Percentiles rank a stretch among this genome's conserved stretches.
phyloP scores from a whole-genome alignment of 768 basidiomycete species.

The Boletus subcaerulescens region DNA sequence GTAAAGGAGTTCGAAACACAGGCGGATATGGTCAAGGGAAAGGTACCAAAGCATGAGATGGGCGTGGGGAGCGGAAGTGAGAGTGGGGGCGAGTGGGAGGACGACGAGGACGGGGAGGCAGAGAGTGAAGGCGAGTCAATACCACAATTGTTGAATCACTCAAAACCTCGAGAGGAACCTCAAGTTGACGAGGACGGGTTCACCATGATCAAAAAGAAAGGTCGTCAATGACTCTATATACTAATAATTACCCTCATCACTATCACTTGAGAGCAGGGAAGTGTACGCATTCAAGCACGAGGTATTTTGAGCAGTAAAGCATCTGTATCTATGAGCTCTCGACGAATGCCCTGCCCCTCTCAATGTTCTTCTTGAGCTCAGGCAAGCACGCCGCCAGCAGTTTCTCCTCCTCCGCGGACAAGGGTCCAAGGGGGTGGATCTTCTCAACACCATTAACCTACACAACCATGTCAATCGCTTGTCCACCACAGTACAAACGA shows the following conservation, averaged over 20 bases:
- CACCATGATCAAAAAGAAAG: slow-evolving; percentile 67
- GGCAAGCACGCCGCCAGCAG: slow-evolving; percentile 85
- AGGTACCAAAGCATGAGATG: slow-evolving; percentile 49
- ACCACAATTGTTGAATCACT: slow-evolving; percentile 52
- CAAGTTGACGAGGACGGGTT: slow-evolving; percentile 94
- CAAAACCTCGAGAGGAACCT: slow-evolving; percentile 47
- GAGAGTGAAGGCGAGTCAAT: slow-evolving; percentile 47
- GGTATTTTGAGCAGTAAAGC: slow-evolving; percentile 19
- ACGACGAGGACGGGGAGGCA: slow-evolving; percentile 24
- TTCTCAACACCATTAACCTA: slow-evolving; percentile 86
- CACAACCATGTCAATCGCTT: slow-evolving; percentile 11
- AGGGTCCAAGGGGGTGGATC: slow-evolving; percentile 79
- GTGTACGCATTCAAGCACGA: slow-evolving; percentile 11
- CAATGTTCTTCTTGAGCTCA: slow-evolving; percentile 96
- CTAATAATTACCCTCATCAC: not conserved
- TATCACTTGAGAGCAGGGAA: not conserved
- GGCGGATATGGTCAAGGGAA: slow-evolving; percentile 57
- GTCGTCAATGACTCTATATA: slow-evolving; percentile 34
- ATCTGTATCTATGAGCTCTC: slow-evolving; percentile 36
- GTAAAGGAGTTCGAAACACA: slow-evolving; percentile 62
- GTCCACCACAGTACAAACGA: not conserved
- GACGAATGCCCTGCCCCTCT: slow-evolving; percentile 85
- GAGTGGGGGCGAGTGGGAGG: slow-evolving; percentile 47
- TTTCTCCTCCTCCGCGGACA: slow-evolving; percentile 81
- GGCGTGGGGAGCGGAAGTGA: slow-evolving; percentile 34